phyloP scores from a whole-genome alignment of 2,329 filamentous ascomycete genomes.

The Microascus cirrosus region DNA sequence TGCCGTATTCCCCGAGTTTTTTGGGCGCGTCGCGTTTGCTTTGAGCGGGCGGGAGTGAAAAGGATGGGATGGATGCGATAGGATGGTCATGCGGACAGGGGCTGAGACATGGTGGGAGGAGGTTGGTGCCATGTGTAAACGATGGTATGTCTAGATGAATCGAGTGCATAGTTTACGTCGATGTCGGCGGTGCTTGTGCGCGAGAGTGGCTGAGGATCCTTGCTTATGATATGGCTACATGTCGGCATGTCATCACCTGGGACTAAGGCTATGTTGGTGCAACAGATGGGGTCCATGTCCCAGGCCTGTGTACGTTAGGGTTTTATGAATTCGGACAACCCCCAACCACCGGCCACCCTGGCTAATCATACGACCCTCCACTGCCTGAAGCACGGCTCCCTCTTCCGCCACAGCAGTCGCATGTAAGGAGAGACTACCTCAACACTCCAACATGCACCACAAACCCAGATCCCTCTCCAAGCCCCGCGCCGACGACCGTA shows the following conservation, averaged over 20 bases:
- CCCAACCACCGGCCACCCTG: too few species aligned
- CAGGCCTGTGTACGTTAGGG: too few species aligned
- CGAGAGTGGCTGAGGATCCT: not conserved
- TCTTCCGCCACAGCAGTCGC: not conserved
- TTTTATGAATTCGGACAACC: too few species aligned
- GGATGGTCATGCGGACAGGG: not conserved
- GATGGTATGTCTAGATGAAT: not conserved
- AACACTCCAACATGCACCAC: conserved; percentile 70
- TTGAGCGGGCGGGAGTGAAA: not conserved
- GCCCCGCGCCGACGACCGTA: conserved; percentile 40
- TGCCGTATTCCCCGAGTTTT: not conserved
- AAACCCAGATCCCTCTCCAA: conserved; percentile 62
- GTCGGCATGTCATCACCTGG: too few species aligned
- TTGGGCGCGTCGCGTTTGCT: not conserved
- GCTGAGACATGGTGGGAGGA: not conserved
- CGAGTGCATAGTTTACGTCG: not conserved
- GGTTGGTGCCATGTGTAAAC: not conserved
- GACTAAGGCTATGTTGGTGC: too few species aligned
- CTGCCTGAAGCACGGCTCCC: too few species aligned
- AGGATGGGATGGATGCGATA: not conserved
- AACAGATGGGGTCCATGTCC: not conserved
- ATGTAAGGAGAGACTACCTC: conserved; percentile 13
- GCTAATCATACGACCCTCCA: too few species aligned
- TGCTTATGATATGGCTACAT: not conserved
- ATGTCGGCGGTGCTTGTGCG: not conserved